Percentiles rank a stretch among this genome's conserved stretches.
Conservation (phyloP, 2,329 filamentous ascomycete species). For the Tolypocladium guangdongense region DNA sequence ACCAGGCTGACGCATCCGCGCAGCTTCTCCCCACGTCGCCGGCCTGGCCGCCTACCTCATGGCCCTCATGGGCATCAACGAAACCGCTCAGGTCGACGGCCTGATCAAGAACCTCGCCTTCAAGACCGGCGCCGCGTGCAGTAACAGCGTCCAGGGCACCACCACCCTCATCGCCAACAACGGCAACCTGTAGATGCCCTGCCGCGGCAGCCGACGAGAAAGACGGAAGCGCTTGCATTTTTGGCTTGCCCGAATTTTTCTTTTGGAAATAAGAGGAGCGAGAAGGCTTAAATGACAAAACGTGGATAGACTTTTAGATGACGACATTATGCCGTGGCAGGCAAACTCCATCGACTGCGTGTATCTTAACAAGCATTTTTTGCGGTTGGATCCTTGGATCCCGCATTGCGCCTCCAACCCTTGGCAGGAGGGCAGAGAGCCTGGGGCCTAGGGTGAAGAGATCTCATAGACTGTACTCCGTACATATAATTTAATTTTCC, state of each 20-base stretch:
- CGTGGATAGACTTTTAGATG: neutral
- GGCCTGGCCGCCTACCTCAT: conserved; percentile 61
- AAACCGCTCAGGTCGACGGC: conserved; percentile 22
- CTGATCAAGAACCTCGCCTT: conserved; percentile 44
- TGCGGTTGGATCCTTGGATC: neutral
- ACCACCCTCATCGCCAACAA: conserved; percentile 48
- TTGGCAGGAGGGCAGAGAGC: neutral
- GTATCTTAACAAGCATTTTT: neutral
- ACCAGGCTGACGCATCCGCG: neutral
- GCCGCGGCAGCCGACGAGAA: neutral
- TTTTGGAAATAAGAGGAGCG: neutral
- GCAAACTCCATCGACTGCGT: neutral
- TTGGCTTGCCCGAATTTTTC: neutral
- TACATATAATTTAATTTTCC: no score
- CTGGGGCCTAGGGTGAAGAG: neutral
- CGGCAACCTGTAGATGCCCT: conserved; percentile 21
- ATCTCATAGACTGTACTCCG: neutral
- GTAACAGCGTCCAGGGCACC: conserved; percentile 30
- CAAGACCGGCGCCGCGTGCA: conserved; percentile 32
- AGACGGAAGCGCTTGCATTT: neutral
- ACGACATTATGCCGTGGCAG: neutral
- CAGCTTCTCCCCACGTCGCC: conserved; percentile 53
- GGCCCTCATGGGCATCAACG: conserved; percentile 37
- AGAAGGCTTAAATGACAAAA: neutral
- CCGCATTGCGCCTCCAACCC: neutral